A percentile compares a stretch with the other conserved stretches of the same genome.
These are phyloP conservation scores for Acorus gramineus DNA, from an alignment of 106 monocot species.

Conservation along the genomic window DNA sequence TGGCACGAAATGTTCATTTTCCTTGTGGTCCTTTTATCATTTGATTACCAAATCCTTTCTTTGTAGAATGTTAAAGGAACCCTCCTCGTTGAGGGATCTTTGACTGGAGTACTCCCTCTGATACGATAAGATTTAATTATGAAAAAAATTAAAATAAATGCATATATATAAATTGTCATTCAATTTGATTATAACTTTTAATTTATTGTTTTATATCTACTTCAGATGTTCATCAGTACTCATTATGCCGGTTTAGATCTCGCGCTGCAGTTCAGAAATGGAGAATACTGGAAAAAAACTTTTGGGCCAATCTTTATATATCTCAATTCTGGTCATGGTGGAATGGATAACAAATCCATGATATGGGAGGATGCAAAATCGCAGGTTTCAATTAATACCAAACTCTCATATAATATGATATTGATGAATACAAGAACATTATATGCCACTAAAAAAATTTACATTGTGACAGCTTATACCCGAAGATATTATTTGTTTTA, in stretches of 20 bases:
- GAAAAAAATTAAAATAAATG: too few relatives aligned
- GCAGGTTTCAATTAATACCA: constrained; percentile 35
- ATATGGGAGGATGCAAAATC: constrained; percentile 92
- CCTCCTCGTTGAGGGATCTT: too few relatives aligned
- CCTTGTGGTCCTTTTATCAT: background rate
- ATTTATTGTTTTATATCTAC: too few relatives aligned
- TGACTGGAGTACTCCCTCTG: too few relatives aligned
- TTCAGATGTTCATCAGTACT: constrained; percentile 64
- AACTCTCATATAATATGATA: background rate
- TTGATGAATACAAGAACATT: too few relatives aligned
- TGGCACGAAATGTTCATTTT: background rate
- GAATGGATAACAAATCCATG: constrained; percentile 20
- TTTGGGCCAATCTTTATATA: constrained; percentile 78
- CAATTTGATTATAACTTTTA: background rate
- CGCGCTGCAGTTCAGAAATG: constrained; percentile 46
- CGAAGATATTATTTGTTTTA: too few relatives aligned
- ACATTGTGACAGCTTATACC: too few relatives aligned
- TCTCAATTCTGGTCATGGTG: constrained; percentile 40
- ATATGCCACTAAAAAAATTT: too few relatives aligned
- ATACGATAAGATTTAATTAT: too few relatives aligned
- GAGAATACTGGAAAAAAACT: constrained; percentile 85
- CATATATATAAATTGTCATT: background rate
- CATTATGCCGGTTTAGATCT: constrained; percentile 73
- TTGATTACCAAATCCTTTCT: too few relatives aligned
- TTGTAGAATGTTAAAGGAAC: too few relatives aligned